Evolutionary conservation across 2,329 filamentous ascomycete genomes (phyloP), one percentile per base, ranked within the genome.

Genomic region (Colletotrichum coccodes): DNA sequence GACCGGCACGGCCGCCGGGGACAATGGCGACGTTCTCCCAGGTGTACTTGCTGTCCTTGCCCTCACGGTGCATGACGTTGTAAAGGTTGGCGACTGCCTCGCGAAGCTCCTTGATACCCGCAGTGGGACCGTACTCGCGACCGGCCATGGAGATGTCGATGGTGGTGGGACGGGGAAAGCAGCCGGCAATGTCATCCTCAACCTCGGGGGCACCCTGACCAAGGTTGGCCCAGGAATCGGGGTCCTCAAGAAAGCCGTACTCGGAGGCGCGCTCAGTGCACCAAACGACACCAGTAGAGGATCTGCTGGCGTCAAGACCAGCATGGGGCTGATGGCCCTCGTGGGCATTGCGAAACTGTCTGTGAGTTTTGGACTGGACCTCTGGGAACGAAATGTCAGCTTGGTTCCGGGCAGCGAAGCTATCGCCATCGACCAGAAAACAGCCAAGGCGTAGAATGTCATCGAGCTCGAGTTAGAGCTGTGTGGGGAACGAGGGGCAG

Each of bases 21-120:
- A 98, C 95, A 78, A 98, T 97, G 79, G 93, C 95, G 21, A 98
- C 95, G 79, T 98, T 98, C 85, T 98, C 95, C 92, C 94, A 98
- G 6, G 93, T 97, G 80, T 98, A 98, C 82, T 97, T 87, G 80
- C 92, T 95, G 12, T 90, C 87, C 84, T 96, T 97, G 76, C 92
- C 94, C 82, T 95, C 84, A 72, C 95, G 91, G 76, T 98, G 95
- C 80, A 95, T 93, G 79, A 92, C 92, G 77, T 98, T 98, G 87
- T 98, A 98, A 71, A 98, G 87, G 68, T 91, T 90, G 66, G 95
- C 95, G 50, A 98, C 94, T 21, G 95, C 95, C 76, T 94, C 92
- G 74, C 95, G 88, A 72, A 98, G 85, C 30, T 94, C 91, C 83
- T 94, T 95, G 85, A 98, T 98, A 76, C 95, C 95, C 44, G 95